Evolutionary conservation across 192 early-diverging fungal genomes (phyloP), one percentile per base, ranked within the genome.

Genomic region (Coemansia sp.): DNA sequence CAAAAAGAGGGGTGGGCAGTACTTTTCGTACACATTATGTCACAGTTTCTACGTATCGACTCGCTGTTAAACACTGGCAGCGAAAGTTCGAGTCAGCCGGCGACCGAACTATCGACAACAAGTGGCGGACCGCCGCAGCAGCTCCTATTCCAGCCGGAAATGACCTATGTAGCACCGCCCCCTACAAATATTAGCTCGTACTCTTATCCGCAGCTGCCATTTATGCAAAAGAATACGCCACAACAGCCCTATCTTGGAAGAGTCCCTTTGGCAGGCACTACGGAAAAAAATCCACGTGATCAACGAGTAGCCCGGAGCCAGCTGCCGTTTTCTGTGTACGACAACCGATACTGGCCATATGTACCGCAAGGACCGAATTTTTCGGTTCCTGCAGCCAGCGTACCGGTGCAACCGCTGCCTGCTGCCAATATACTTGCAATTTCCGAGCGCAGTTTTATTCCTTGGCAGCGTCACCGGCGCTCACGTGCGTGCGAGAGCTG

Each of bases 401-500:
- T 17, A 11, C 23, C 37, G 13, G 16, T 49, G 2, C 44, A 64
- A 8, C 42, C 32, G 3, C 43, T 21, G 5, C 52, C 21, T 55
- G 52, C 28, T 2, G 26, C 52, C 52, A 55, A 55, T 10, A 6
- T 30, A 28, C 52, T 55, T 4, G 52, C 52, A 30, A 5, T 30
- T 30, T 28, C 23, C 13, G 52, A 55, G 28, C 52, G 52, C 28
- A 55, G 14, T 7, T 63, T 63, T 28, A 38, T 63, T 28, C 28
- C 44, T 26, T 35, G 26, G 63, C 62, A 19, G 21, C 47, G 73
- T 32, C 78, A 75, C 52, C 73, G 78, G 28, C 78, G 78, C 37
- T 68, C 78, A 10, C 68, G 68, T 16, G 78, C 78, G 11, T 80
- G 78, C 61, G 60, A 71, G 42, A 75, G 75, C 63, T 81, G 78